Evolutionary conservation across 1,284 basidiomycete species (phyloP).

Genomic region (Moniliella sp.): DNA sequence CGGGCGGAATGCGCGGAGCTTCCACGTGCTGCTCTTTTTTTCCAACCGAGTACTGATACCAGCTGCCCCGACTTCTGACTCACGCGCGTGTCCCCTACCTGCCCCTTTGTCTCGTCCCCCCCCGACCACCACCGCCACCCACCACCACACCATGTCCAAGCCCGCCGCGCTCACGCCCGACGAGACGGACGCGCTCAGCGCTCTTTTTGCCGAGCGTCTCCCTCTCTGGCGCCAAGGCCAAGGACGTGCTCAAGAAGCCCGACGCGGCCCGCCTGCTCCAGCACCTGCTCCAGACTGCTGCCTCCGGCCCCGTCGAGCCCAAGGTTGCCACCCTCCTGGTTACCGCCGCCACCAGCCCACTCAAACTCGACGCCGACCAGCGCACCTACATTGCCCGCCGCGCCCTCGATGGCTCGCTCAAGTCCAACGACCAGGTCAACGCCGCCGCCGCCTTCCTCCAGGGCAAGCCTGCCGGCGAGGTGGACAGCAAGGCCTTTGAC

Average conservation of each 20-base stretch:
- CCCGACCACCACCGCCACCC: too few species aligned
- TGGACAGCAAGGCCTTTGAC: slow-evolving; percentile 57
- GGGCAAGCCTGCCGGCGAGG: slow-evolving; percentile 40
- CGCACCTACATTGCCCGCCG: slow-evolving; percentile 49
- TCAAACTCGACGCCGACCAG: slow-evolving; percentile 45
- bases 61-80: too few species aligned
- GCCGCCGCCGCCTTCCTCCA: slow-evolving; percentile 52
- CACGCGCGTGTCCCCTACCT: too few species aligned
- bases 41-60: too few species aligned
- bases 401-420: slow-evolving; percentile 52
- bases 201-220: background rate
- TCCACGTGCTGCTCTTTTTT: too few species aligned
- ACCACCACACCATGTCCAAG: slow-evolving; percentile 8
- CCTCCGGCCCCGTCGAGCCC: too few species aligned
- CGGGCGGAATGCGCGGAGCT: too few species aligned
- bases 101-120: too few species aligned
- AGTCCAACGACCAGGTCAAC: slow-evolving; percentile 62
- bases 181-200: background rate
- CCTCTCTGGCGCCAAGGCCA: background rate
- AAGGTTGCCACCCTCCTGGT: slow-evolving; percentile 56
- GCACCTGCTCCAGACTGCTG: too few species aligned
- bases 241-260: background rate
- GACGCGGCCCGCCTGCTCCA: background rate
- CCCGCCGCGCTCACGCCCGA: background rate
- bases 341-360: slow-evolving; percentile 39